These are phyloP conservation scores for Scopulariopsis brevicaulis DNA, from an alignment of 2,329 filamentous ascomycete genomes.

Conservation along the genomic window DNA sequence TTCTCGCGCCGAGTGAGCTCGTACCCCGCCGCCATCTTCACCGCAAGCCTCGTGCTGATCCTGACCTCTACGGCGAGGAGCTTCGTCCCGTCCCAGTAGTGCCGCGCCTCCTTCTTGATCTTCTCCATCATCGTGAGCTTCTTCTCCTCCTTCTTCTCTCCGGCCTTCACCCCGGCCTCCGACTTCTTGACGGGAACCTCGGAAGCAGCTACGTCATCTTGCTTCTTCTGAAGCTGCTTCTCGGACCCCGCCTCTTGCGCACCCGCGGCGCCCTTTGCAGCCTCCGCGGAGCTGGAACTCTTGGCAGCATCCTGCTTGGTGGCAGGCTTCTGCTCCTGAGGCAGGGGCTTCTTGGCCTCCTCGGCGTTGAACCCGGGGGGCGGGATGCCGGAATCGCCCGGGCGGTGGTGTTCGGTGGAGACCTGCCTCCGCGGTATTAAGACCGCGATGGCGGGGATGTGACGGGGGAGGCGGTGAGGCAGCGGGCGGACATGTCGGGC, in stretches of 20 bases:
- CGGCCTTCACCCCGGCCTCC: slow-evolving; percentile 34
- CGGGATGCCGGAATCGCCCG: slow-evolving; percentile 47
- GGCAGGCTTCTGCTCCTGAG: slow-evolving; percentile 31
- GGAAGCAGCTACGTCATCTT: slow-evolving; percentile 14
- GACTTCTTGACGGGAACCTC: slow-evolving; percentile 23
- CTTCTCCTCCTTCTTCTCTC: slow-evolving; percentile 55
- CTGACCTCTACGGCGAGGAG: slow-evolving; percentile 81
- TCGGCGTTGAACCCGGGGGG: slow-evolving; percentile 89
- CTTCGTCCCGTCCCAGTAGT: slow-evolving; percentile 99
- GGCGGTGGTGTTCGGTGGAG: slow-evolving; percentile 47
- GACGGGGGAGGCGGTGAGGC: slow-evolving; percentile 3
- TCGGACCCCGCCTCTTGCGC: slow-evolving; percentile 12
- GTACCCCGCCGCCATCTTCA: slow-evolving; percentile 98
- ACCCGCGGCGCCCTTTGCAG: background rate
- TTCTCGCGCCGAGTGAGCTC: slow-evolving; percentile 90
- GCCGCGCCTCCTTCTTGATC: slow-evolving; percentile 84
- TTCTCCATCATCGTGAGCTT: slow-evolving; percentile 85
- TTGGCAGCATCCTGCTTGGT: slow-evolving; percentile 15
- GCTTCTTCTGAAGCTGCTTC: background rate
- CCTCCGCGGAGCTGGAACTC: slow-evolving; percentile 5
- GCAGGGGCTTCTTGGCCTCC: slow-evolving; percentile 74
- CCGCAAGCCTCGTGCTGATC: slow-evolving; percentile 80
- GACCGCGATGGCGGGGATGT: slow-evolving; percentile 3
- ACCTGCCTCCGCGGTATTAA: slow-evolving; percentile 40
- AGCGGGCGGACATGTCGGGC: slow-evolving; percentile 7